Base-by-base conservation (phyloP, 306 rosid genomes). In the Hippophae tibetana region DNA sequence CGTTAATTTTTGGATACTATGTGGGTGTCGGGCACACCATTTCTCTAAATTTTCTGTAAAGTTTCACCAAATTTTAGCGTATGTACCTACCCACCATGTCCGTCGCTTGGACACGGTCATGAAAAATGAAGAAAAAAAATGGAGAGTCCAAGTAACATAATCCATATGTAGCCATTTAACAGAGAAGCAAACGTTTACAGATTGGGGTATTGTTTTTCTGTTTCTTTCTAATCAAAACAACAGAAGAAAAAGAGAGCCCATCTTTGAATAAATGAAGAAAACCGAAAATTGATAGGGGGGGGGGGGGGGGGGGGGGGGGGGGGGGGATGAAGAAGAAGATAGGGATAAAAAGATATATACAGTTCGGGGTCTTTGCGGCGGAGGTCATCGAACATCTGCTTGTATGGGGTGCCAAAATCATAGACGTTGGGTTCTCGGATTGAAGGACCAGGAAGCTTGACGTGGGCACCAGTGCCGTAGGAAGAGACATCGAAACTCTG, bases 371-470 rank as follows among this genome's bases (percentile, higher is more conserved):
- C 92, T 82, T 92, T 92, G 50, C 89, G 78, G 56, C 95, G 83
- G 13, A 87, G 95, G 58, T 85, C 96, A 6, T 92, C 99, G 43
- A 78, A 57, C 95, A 87, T 92, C 55, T 76, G 81, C 83, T 86
- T 92, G 65, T 92, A 88, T 6, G 99, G 99, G 23, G 99, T 88
- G 13, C 99, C 95, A 47, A 92, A 88, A 10, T 88, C 99, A 76
- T 92, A 92, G 67, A 92, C 85, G 43, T 92, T 92, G 74, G 96
- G 99, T 55, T 88, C 96, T 69, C 99, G 77, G 64, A 92, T 88
- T 59, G 96, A 88, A 18, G 99, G 96, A 8, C 96, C 98, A 41
- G 96, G 96, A 70, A 92, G 98, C 84, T 92, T 92, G 58, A 92
- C 96, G 61, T 92, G 96, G 58, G 95, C 63, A 44, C 95, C 93